Conservation (phyloP, 495 filamentous ascomycete species). For the Aspergillus funiculosus region DNA sequence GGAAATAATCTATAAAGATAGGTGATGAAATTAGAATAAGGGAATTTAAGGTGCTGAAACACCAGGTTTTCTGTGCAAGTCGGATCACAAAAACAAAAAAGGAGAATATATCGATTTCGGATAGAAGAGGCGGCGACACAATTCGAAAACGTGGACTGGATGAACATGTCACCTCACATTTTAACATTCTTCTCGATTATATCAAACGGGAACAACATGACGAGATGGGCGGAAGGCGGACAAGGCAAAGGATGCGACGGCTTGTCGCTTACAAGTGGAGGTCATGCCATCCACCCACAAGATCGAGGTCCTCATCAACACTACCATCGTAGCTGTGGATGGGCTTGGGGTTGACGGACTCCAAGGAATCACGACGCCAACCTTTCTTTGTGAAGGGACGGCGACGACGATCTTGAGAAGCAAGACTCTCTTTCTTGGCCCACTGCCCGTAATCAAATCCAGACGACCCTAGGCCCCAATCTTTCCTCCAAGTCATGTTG, state of each 20-base stretch:
- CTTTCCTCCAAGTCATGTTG: slow-evolving; percentile 41
- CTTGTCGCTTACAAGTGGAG: slow-evolving; percentile 39
- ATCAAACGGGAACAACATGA: slow-evolving; percentile 11
- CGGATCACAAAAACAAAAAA: not conserved
- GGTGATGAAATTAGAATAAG: slow-evolving; percentile 7
- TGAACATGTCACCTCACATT: not conserved
- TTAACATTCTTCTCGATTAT: slow-evolving; percentile 3
- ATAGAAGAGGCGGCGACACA: slow-evolving; percentile 16
- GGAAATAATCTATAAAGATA: slow-evolving; percentile 15
- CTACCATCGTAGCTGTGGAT: slow-evolving; percentile 44
- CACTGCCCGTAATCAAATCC: slow-evolving; percentile 45
- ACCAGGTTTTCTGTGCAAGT: slow-evolving; percentile 3
- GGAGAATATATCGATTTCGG: slow-evolving; percentile 3
- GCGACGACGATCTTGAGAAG: slow-evolving; percentile 34
- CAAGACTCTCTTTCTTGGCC: slow-evolving; percentile 44
- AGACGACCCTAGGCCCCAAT: slow-evolving; percentile 52
- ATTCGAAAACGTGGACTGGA: slow-evolving; percentile 16
- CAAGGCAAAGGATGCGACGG: slow-evolving; percentile 3
- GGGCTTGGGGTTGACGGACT: slow-evolving; percentile 23
- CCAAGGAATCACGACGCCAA: slow-evolving; percentile 58
- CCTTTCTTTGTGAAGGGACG: slow-evolving; percentile 49
- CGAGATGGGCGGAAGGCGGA: not conserved
- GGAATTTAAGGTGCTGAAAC: slow-evolving; percentile 4
- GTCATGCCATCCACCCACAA: slow-evolving; percentile 84
- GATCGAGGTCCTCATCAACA: slow-evolving; percentile 71